Percentiles rank a stretch among this genome's conserved stretches.
Conservation (phyloP, 129 eudicot species). For the Artemisia argyi region DNA sequence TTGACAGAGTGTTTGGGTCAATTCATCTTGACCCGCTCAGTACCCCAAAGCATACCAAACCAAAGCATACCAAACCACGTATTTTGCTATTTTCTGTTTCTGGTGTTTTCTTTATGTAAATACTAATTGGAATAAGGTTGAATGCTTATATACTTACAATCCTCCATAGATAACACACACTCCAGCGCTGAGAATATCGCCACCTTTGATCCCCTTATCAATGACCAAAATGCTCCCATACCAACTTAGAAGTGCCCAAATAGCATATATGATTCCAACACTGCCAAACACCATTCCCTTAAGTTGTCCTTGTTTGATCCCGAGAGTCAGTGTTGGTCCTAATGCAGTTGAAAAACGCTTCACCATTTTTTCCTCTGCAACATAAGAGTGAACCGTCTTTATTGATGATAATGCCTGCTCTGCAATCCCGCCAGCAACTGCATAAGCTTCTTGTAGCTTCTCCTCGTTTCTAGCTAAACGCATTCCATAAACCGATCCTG, state of each 20-base stretch:
- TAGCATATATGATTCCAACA: slow-evolving; percentile 43
- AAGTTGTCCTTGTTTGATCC: slow-evolving; percentile 48
- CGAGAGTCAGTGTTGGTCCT: slow-evolving; percentile 39
- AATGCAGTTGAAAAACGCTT: slow-evolving; percentile 37
- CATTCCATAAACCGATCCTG: slow-evolving; percentile 41
- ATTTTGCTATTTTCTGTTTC: neutral
- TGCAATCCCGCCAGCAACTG: slow-evolving; percentile 42
- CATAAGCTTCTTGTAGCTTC: slow-evolving; percentile 45
- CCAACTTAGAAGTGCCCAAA: slow-evolving; percentile 51
- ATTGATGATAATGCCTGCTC: slow-evolving; percentile 52
- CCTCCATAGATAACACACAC: slow-evolving; percentile 47
- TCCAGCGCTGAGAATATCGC: slow-evolving; percentile 40
- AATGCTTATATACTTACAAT: slow-evolving; percentile 35
- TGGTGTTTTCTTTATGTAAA: neutral
- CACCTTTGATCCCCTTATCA: slow-evolving; percentile 46
- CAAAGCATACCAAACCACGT: neutral
- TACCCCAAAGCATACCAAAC: neutral
- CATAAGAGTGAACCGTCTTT: slow-evolving; percentile 49
- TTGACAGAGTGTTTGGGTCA: neutral
- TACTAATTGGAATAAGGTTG: neutral
- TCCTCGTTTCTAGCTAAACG: slow-evolving; percentile 25
- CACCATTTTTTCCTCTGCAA: slow-evolving; percentile 44
- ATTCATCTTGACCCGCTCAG: neutral
- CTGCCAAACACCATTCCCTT: slow-evolving; percentile 50
- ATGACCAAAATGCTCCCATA: slow-evolving; percentile 46